A percentile compares a stretch with the other conserved stretches of the same genome.
phyloP scores from a whole-genome alignment of 2,329 filamentous ascomycete genomes.

The Penicillium sp. region DNA sequence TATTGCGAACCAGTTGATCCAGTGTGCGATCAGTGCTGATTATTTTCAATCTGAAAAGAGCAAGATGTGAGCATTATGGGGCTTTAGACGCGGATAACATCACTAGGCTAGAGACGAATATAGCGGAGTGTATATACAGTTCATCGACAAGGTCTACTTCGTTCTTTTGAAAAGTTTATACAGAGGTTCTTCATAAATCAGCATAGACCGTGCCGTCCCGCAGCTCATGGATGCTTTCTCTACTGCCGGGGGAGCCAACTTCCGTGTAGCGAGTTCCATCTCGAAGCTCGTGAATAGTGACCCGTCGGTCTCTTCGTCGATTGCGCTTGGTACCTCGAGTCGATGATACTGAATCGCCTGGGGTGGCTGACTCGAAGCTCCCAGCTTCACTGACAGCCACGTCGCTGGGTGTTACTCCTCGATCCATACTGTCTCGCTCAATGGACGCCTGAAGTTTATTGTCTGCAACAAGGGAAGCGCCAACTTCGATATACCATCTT shows the following conservation, averaged over 20 bases:
- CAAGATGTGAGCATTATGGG: conserved; percentile 31
- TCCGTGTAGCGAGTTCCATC: conserved; percentile 44
- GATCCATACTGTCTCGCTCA: conserved; percentile 27
- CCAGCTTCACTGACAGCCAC: conserved; percentile 32
- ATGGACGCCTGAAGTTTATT: conserved; percentile 37
- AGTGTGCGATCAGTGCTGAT: conserved; percentile 69
- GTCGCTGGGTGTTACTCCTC: conserved; percentile 24
- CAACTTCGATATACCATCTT: conserved; percentile 42
- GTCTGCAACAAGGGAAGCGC: conserved; percentile 36
- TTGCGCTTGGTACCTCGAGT: conserved; percentile 27
- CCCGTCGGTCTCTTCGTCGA: conserved; percentile 31
- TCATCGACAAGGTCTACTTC: not conserved
- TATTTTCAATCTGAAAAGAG: conserved; percentile 61
- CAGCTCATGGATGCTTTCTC: conserved; percentile 42
- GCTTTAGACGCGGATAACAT: not conserved
- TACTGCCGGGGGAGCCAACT: conserved; percentile 37
- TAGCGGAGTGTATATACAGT: not conserved
- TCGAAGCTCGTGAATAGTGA: conserved; percentile 44
- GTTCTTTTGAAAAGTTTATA: not conserved
- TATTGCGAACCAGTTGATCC: conserved; percentile 87
- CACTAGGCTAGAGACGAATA: not conserved
- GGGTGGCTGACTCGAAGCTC: conserved; percentile 28
- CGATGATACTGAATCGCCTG: conserved; percentile 23
- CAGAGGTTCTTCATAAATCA: conserved; percentile 29
- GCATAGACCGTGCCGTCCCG: conserved; percentile 45